Conservation (phyloP, 169 alveolate species). For the Eimeria zaria region DNA sequence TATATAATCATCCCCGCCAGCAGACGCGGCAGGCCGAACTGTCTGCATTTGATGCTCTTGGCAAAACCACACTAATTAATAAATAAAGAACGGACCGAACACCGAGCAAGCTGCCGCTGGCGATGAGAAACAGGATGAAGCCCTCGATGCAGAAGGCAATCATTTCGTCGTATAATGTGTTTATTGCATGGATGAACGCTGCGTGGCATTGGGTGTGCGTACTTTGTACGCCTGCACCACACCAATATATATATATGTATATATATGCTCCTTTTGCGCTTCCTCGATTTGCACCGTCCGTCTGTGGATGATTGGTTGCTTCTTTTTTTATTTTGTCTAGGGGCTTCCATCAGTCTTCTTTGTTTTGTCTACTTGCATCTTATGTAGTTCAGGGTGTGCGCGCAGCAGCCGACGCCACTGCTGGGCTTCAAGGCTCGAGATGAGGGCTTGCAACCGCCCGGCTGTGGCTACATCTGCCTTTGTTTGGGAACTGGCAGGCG, state of each 20-base stretch:
- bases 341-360: not conserved
- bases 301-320: too few species aligned
- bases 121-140: not conserved
- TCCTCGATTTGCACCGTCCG: not conserved
- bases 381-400: not conserved
- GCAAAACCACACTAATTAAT: not conserved
- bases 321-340: too few species aligned
- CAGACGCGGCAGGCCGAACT: not conserved
- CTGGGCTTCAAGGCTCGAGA: conserved; percentile 9
- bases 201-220: not conserved
- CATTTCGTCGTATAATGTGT: not conserved
- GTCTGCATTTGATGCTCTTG: not conserved
- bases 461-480: not conserved
- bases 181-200: not conserved
- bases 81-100: not conserved
- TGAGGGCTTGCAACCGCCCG: not conserved
- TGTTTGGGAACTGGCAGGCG: not conserved
- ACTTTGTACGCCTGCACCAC: too few species aligned
- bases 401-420: not conserved
- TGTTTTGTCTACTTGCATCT: not conserved
- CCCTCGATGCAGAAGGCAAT: not conserved
- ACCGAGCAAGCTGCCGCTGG: not conserved
- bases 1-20: not conserved
- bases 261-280: not conserved
- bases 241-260: not conserved